These are phyloP conservation scores for Nicotiana undulata DNA, from an alignment of 257 asterid species.

Conservation along the genomic window DNA sequence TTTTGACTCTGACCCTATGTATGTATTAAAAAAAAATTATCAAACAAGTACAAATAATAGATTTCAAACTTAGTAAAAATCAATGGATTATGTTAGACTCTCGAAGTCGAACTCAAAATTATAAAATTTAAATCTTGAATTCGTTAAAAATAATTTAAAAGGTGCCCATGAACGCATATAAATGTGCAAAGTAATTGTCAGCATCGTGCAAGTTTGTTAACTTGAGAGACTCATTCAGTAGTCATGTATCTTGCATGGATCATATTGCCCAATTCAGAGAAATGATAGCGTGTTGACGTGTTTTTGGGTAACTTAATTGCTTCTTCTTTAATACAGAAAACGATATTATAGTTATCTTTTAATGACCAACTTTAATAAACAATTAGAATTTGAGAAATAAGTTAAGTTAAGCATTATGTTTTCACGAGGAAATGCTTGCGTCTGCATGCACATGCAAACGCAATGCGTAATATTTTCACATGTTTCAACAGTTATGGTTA, in stretches of 20 bases:
- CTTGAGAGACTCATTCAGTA: not conserved
- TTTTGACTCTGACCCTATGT: too few relatives aligned
- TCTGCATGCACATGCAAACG: not conserved
- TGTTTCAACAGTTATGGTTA: too few relatives aligned
- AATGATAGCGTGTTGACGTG: not conserved
- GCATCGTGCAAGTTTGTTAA: constrained; percentile 6
- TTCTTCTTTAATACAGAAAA: not conserved
- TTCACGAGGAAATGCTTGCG: constrained; percentile 3
- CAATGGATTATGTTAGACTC: too few relatives aligned
- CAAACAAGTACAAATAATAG: too few relatives aligned
- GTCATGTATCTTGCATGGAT: constrained; percentile 28
- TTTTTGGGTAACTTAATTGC: not conserved
- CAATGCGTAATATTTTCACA: too few relatives aligned
- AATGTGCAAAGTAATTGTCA: constrained; percentile 8
- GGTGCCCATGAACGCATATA: constrained; percentile 5
- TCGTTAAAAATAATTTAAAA: not conserved
- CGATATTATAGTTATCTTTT: not conserved
- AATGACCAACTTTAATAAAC: not conserved
- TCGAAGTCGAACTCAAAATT: too few relatives aligned
- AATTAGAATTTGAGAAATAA: not conserved
- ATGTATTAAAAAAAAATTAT: too few relatives aligned
- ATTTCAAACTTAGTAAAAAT: too few relatives aligned
- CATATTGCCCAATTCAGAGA: constrained; percentile 13
- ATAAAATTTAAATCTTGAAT: not conserved
- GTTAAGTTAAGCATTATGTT: not conserved